phyloP scores from a whole-genome alignment of 306 rosid species.

The Lupinus albus region DNA sequence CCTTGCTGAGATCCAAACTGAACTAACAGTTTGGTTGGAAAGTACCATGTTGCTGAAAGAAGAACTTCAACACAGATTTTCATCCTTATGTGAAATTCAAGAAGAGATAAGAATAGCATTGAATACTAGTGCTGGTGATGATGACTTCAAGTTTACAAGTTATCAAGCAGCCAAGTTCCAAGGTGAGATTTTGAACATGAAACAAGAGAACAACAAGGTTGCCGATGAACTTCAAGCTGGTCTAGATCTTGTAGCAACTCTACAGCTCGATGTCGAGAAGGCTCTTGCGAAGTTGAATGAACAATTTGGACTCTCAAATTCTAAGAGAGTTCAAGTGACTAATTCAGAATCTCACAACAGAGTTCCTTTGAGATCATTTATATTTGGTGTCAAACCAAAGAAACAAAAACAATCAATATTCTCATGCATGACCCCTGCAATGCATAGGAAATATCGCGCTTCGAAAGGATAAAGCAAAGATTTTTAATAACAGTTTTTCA shows the following conservation, averaged over 20 bases:
- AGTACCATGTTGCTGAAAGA: slow-evolving; percentile 56
- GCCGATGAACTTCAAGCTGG: slow-evolving; percentile 81
- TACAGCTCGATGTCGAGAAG: slow-evolving; percentile 65
- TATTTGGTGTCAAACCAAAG: slow-evolving; percentile 70
- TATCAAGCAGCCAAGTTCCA: slow-evolving; percentile 93
- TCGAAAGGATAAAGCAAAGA: slow-evolving; percentile 48
- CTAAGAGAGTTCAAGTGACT: slow-evolving; percentile 47
- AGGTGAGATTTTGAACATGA: slow-evolving; percentile 90
- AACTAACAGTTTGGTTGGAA: slow-evolving; percentile 66
- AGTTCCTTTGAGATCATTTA: slow-evolving; percentile 74
- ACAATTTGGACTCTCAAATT: slow-evolving; percentile 53
- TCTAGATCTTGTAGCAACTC: slow-evolving; percentile 60
- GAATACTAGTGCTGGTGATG: slow-evolving; percentile 76
- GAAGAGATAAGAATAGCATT: slow-evolving; percentile 71
- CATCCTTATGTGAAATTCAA: slow-evolving; percentile 75
- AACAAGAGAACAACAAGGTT: slow-evolving; percentile 82
- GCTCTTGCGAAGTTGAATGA: slow-evolving; percentile 62
- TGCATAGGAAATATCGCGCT: slow-evolving; percentile 65
- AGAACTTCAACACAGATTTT: slow-evolving; percentile 67
- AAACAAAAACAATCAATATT: slow-evolving; percentile 73
- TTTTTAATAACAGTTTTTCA: no score
- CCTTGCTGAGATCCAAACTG: slow-evolving; percentile 69
- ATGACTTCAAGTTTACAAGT: slow-evolving; percentile 75
- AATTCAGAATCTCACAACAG: slow-evolving; percentile 43
- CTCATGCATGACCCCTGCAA: slow-evolving; percentile 46